Evolutionary conservation across 1,284 basidiomycete species (phyloP).

Genomic region (Phellinidium pouzarii): DNA sequence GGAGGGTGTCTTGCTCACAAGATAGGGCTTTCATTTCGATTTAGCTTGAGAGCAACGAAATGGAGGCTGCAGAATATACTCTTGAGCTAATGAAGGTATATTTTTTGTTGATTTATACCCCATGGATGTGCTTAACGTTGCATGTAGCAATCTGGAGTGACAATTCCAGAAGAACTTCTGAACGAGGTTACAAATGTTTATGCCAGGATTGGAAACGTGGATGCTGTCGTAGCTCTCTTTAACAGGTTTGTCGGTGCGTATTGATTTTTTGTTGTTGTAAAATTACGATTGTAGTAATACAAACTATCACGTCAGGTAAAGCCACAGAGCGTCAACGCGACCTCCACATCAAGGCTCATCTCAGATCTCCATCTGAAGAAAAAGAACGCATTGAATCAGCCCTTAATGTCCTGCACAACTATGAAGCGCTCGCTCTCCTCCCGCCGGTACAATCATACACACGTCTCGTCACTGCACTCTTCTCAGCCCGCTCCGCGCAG

Average conservation of each 20-base stretch:
- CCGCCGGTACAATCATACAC: conserved; percentile 64
- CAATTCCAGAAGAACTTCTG: conserved; percentile 34
- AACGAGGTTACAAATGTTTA: conserved; percentile 45
- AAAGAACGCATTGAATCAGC: conserved; percentile 50
- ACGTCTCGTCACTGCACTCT: conserved; percentile 53
- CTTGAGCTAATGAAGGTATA: conserved; percentile 48
- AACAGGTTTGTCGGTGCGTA: conserved; percentile 37
- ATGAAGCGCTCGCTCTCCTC: conserved; percentile 50
- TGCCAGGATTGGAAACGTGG: conserved; percentile 40
- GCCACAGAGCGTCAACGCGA: conserved; percentile 56
- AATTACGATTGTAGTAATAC: background rate
- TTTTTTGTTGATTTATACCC: conserved; percentile 5
- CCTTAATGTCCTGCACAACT: conserved; percentile 54
- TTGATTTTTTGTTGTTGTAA: conserved; percentile 3
- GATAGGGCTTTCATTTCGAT: too few species aligned
- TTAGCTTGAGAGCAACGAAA: conserved; percentile 33
- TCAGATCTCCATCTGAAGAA: conserved; percentile 35
- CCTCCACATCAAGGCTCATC: conserved; percentile 58
- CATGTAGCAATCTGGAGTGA: conserved; percentile 33
- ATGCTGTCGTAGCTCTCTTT: conserved; percentile 41
- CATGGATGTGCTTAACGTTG: background rate
- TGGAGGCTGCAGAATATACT: conserved; percentile 29
- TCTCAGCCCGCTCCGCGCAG: conserved; percentile 41
- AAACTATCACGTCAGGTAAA: conserved; percentile 26
- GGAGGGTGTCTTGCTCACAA: background rate